Evolutionary conservation across 371 early-diverging fungal genomes (phyloP), one percentile per base, ranked within the genome.

Genomic region (Vavraia culicis): DNA sequence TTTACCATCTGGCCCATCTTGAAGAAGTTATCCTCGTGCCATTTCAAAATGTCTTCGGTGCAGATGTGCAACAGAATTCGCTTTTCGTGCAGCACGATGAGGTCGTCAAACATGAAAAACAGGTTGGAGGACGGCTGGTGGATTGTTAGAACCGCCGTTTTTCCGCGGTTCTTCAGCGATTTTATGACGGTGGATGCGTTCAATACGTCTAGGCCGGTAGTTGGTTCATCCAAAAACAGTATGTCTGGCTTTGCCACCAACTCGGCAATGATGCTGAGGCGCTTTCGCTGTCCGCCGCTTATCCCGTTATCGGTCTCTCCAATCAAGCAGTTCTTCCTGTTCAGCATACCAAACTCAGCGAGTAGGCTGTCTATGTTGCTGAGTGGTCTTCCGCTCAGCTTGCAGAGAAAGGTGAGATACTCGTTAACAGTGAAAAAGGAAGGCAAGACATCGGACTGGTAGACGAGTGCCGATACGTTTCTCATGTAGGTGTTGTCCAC

Each of bases 181-280:
- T 27, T 27, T 27, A 27, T 7, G 4, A 27, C 7, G 2, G 7
- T 7, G 7, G 27, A 27, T 7, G 27, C 27, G 27, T 27, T 27
- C 7, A 2, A 7, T 7, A 27, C 27, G 68, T 89, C 90, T 16
- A 89, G 71, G 48, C 88, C 86, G 52, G 78, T 76, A 0, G 82
- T 82, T 7, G 81, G 77, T 21, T 81, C 91, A 61, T 91, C 93
- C 74, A 82, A 78, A 56, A 80, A 86, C 50, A 84, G 60, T 16
- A 82, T 76, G 4, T 77, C 75, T 1, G 91, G 83, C 18, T 83
- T 79, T 0, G 82, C 77, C 1, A 88, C 76, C 1, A 85, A 69
- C 62, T 83, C 84, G 69, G 78, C 73, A 5, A 78, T 85, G 48
- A 85, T 79, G 52, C 77, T 77, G 35, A 79, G 77, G 33, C 88